A percentile compares a stretch with the other conserved stretches of the same genome.
Conservation (phyloP, 164 flowering plant genomes). For the Magnolia officinalis region DNA sequence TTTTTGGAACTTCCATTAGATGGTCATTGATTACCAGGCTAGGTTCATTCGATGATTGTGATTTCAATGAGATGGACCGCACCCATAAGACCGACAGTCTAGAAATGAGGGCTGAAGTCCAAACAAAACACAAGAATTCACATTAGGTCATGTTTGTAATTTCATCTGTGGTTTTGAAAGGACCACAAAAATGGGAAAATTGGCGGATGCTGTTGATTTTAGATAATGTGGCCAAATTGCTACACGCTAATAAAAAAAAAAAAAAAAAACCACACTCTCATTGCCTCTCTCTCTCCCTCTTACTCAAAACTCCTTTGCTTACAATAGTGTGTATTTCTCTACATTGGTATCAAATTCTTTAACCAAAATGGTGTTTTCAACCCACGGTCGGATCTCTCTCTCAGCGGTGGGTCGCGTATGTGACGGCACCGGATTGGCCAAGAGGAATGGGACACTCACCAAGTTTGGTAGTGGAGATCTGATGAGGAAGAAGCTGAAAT, state of each 20-base stretch:
- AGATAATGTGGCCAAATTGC: constrained; percentile 45
- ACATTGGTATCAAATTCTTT: background rate
- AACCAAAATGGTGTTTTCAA: constrained; percentile 32
- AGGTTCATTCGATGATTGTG: too few species aligned
- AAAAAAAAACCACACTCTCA: background rate
- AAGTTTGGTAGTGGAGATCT: constrained; percentile 61
- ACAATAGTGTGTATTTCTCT: background rate
- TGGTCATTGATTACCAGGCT: too few species aligned
- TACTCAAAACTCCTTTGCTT: too few species aligned
- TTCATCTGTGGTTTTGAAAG: background rate
- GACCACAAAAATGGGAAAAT: constrained; percentile 17
- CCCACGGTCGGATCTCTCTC: constrained; percentile 48
- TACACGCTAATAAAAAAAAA: constrained; percentile 17
- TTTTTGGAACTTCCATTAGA: too few species aligned
- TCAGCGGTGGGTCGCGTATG: constrained; percentile 38
- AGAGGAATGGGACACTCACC: constrained; percentile 25
- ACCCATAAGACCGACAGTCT: too few species aligned
- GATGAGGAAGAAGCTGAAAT: constrained; percentile 65
- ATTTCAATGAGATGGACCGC: too few species aligned
- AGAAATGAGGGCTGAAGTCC: too few species aligned
- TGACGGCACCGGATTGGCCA: constrained; percentile 30
- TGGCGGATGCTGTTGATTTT: constrained; percentile 45
- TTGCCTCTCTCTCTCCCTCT: background rate
- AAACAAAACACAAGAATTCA: too few species aligned
- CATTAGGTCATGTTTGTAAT: constrained; percentile 2